These are phyloP conservation scores for Arabidopsis hybrid DNA, from an alignment of 441 rosid genomes.

Conservation along the genomic window DNA sequence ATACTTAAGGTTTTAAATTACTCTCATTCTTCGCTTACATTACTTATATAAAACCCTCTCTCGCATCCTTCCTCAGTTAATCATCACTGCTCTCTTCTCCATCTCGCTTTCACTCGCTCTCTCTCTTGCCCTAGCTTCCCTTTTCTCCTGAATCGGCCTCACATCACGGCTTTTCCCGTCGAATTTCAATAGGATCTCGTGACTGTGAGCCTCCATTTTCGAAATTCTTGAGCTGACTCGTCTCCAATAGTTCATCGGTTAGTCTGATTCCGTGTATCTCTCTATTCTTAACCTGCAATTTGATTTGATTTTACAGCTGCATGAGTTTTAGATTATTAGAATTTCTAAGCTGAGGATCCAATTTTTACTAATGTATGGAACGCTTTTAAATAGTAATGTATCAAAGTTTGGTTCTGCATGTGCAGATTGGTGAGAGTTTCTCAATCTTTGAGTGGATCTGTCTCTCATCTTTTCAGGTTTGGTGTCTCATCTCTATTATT, in stretches of 20 bases:
- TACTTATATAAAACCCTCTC: conserved; percentile 38
- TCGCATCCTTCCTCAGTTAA: not conserved
- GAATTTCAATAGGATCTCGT: conserved; percentile 11
- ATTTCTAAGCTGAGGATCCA: not conserved
- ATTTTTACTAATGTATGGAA: not conserved
- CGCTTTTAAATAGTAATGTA: not conserved
- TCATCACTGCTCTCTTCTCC: not conserved
- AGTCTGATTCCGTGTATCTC: conserved; percentile 14
- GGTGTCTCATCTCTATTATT: not conserved
- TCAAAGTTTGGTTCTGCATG: conserved; percentile 16
- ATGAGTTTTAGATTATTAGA: not conserved
- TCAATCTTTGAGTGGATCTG: conserved; percentile 4
- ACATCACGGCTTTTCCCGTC: not conserved
- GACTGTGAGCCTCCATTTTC: not conserved
- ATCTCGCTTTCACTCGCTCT: not conserved
- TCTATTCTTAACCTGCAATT: not conserved
- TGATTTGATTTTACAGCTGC: not conserved
- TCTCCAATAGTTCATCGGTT: not conserved
- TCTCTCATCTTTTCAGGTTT: conserved; percentile 32
- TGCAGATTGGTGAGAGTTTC: conserved; percentile 22
- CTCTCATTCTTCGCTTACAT: conserved; percentile 28
- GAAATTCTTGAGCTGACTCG: too few relatives aligned
- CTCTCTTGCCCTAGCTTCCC: conserved; percentile 26
- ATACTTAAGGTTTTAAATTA: conserved; percentile 22
- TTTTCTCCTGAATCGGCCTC: not conserved